Percentiles rank a stretch among this genome's conserved stretches.
These are phyloP conservation scores for Pleurotus sapidus DNA, from an alignment of 768 basidiomycete genomes.

Conservation along the genomic window DNA sequence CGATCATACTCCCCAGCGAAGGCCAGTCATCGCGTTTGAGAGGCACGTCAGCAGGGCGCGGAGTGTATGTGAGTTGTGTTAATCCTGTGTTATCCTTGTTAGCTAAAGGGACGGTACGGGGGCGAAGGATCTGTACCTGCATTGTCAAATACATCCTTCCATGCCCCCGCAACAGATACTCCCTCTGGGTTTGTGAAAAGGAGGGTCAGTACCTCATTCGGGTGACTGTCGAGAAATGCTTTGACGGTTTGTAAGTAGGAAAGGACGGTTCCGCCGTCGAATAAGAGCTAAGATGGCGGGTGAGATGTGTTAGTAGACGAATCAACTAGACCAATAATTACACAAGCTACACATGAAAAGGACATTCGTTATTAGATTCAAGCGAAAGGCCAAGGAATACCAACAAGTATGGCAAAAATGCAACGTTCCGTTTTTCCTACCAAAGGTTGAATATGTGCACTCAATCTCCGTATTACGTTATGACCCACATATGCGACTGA, in stretches of 20 bases:
- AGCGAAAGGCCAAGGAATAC: slow-evolving; percentile 15
- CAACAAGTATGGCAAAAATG: slow-evolving; percentile 68
- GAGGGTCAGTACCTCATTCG: slow-evolving; percentile 62
- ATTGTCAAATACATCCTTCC: slow-evolving; percentile 49
- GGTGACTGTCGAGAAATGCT: slow-evolving; percentile 54
- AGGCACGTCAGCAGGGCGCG: slow-evolving; percentile 5
- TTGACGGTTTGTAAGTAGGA: slow-evolving; percentile 51
- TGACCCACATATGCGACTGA: slow-evolving; percentile 43
- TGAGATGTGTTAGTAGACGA: no score
- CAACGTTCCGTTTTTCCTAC: slow-evolving; percentile 37
- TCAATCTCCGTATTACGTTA: background rate
- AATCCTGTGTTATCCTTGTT: background rate
- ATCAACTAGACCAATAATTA: slow-evolving; percentile 14
- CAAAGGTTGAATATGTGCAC: background rate
- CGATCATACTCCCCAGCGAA: slow-evolving; percentile 44
- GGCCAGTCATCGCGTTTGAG: slow-evolving; percentile 37
- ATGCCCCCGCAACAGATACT: slow-evolving; percentile 40
- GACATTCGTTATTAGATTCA: no score
- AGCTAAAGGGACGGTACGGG: background rate
- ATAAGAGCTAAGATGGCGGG: slow-evolving; percentile 29
- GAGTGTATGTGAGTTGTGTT: background rate
- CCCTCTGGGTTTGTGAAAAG: slow-evolving; percentile 67
- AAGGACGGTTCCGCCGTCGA: slow-evolving; percentile 48
- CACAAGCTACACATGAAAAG: slow-evolving; percentile 24
- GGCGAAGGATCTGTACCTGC: slow-evolving; percentile 32